Conservation (phyloP, 257 asterid genomes). For the Sherardia arvensis region DNA sequence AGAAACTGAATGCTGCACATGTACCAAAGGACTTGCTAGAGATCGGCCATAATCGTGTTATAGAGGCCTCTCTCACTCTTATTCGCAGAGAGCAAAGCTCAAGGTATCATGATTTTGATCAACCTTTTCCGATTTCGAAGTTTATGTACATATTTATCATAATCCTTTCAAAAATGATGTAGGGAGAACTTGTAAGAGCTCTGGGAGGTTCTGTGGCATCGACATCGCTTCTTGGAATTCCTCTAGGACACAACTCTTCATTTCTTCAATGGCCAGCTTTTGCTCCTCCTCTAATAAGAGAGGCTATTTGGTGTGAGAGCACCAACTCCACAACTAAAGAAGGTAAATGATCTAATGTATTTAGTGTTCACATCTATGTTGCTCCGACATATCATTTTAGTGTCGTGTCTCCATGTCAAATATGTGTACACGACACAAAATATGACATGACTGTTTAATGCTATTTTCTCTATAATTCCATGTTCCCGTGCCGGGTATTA, state of each 20-base stretch:
- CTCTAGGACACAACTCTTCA: constrained; percentile 95
- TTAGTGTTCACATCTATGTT: too few species aligned
- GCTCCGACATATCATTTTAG: too few species aligned
- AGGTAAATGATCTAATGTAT: constrained; percentile 28
- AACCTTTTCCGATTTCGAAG: background rate
- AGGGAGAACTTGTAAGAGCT: constrained; percentile 95
- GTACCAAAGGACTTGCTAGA: constrained; percentile 78
- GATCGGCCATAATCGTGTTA: constrained; percentile 92
- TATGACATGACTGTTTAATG: too few species aligned
- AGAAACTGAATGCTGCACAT: constrained; percentile 60
- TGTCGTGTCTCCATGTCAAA: too few species aligned
- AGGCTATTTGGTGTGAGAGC: constrained; percentile 99
- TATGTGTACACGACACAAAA: too few species aligned
- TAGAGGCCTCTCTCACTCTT: constrained; percentile 92
- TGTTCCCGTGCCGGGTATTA: too few species aligned
- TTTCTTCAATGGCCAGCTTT: constrained; percentile 99
- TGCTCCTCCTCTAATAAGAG: constrained; percentile 99
- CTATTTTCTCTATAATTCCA: too few species aligned
- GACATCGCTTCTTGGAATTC: constrained; percentile 95
- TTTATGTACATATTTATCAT: background rate
- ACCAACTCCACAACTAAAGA: constrained; percentile 94
- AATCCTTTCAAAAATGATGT: constrained; percentile 11
- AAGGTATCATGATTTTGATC: constrained; percentile 39
- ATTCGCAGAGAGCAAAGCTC: constrained; percentile 95
- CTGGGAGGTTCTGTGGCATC: constrained; percentile 82